These are phyloP conservation scores for Melampsora larici-populina DNA, from an alignment of 1,284 basidiomycete genomes.

Conservation along the genomic window DNA sequence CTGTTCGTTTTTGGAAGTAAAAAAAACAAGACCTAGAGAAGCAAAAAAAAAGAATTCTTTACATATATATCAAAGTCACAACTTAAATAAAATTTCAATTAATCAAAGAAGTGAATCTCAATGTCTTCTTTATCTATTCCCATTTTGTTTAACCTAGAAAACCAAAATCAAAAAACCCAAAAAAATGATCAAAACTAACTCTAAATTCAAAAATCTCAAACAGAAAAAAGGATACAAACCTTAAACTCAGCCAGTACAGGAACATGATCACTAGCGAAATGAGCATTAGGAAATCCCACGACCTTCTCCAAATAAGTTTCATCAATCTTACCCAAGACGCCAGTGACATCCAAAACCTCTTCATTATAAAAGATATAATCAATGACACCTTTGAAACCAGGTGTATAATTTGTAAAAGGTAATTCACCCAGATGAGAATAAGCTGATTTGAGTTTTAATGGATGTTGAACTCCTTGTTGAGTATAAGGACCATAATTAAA, in stretches of 20 bases:
- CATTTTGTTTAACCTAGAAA: not conserved
- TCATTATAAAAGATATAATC: conserved; percentile 94
- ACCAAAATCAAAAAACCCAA: not conserved
- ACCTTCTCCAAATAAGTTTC: conserved; percentile 77
- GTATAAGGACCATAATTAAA: conserved; percentile 91
- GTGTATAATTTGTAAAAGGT: conserved; percentile 85
- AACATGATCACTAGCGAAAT: conserved; percentile 66
- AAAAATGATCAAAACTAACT: too few relatives aligned
- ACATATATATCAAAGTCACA: not conserved
- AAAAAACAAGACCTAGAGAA: conserved; percentile 5
- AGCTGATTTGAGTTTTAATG: conserved; percentile 75
- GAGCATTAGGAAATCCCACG: conserved; percentile 94
- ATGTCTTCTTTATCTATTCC: not conserved
- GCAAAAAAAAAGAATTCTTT: not conserved
- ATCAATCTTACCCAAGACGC: conserved; percentile 85
- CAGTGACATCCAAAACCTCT: conserved; percentile 73
- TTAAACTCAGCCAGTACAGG: conserved; percentile 58
- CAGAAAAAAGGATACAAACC: conserved; percentile 62
- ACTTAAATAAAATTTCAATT: too few relatives aligned
- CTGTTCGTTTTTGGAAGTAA: not conserved
- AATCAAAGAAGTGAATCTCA: not conserved
- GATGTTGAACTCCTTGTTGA: conserved; percentile 77
- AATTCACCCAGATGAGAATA: conserved; percentile 70
- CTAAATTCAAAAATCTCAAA: not conserved
- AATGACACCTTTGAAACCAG: conserved; percentile 63